Evolutionary conservation across 345 rosid genomes (phyloP), one percentile per base, ranked within the genome.

Genomic region (Leavenworthia alabamica): DNA sequence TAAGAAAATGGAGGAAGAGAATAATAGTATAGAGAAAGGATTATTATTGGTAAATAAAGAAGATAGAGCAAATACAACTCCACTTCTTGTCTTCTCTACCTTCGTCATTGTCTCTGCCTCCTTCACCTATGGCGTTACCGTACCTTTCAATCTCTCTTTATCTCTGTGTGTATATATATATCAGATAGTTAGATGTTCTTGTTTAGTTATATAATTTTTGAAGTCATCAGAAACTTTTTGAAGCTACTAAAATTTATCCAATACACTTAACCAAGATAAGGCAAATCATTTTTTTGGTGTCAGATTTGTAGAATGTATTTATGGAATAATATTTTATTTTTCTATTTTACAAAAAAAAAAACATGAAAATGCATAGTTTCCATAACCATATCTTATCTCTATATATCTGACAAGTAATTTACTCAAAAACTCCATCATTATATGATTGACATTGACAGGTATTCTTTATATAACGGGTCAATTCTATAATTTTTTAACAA

Each of bases 61-160:
- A 53, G 63, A 53, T 2, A 28, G 16, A 13, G 50, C 49, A 37
- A 70, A 11, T 8, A 29, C 12, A 54, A 70, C 74, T 45, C 68
- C 26, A 7, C 42, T 61, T 14, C 66, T 72, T 51, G 9, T 82
- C 35, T 62, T 80, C 27, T 70, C 86, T 57, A 79, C 91, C 23
- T 60, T 80, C 41, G 68, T 80, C 15, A 83, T 89, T 35, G 75
- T 70, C 50, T 77, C 74, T 17, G 82, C 83, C 60, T 81, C 81
- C 56, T 74, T 76, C 72, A 41, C 62, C 67, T 81, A 24, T 55
- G 86, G 86, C 12, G 56, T 59, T 44, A 67, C 84, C 40, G 90
- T 84, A 73, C 60, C 80, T 24, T 13, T 11, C 51, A 8, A 5
- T 15, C 15, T 16, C 46, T 37, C 24, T 32, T 45, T 54, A 8